These are phyloP conservation scores for Rosa chinensis DNA, from an alignment of 306 rosid genomes.

Conservation along the genomic window DNA sequence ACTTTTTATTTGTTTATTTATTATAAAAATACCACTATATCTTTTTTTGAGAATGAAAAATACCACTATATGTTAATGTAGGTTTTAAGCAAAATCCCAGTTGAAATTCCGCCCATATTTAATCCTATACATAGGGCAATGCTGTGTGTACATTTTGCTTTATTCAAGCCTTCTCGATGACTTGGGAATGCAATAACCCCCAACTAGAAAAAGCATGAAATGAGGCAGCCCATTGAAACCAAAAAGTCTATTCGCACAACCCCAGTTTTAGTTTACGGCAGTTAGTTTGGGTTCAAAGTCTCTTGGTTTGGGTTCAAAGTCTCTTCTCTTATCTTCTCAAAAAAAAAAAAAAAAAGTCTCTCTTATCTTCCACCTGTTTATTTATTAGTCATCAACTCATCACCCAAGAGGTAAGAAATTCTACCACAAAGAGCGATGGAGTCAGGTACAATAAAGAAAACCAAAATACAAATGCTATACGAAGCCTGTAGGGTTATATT, in stretches of 20 bases:
- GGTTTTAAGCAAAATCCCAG: neutral
- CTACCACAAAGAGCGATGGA: neutral
- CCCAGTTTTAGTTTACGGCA: neutral
- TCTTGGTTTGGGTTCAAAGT: no score
- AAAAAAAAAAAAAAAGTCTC: no score
- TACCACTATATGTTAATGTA: no score
- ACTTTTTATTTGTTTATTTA: no score
- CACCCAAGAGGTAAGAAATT: neutral
- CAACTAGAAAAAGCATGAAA: neutral
- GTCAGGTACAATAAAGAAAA: conserved; percentile 26
- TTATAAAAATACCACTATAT: no score
- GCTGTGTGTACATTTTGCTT: neutral
- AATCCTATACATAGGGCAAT: neutral
- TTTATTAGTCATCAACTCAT: neutral
- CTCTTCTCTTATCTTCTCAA: neutral
- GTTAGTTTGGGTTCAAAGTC: neutral
- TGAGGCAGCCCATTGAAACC: neutral
- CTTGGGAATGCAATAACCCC: neutral
- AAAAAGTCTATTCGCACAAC: neutral
- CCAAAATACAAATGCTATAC: conserved; percentile 53
- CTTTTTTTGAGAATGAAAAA: no score
- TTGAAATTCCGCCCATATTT: conserved; percentile 16
- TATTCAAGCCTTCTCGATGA: neutral
- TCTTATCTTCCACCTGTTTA: neutral
- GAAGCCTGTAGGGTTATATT: conserved; percentile 44